Base-by-base conservation (phyloP, 495 filamentous ascomycete species). In the Penicillium goetzii region DNA sequence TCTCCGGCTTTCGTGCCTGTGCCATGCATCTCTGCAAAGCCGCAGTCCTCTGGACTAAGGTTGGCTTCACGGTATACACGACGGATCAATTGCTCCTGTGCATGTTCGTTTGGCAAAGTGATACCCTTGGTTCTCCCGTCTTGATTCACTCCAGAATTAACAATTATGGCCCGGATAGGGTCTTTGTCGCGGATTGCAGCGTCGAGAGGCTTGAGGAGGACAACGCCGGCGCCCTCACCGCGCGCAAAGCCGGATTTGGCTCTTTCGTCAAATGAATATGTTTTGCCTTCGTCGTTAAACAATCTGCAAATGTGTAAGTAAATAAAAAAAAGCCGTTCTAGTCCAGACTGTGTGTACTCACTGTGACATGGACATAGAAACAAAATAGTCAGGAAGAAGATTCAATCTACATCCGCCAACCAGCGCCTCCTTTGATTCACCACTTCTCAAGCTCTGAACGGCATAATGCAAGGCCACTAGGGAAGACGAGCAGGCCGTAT, bases 321-420 rank as follows among this genome's bases (percentile, higher is more conserved):
- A 43, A 8, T n/a, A 43, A n/a, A n/a, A n/a, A n/a, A n/a, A n/a
- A n/a, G n/a, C n/a, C n/a, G n/a, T 43, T 47, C 21, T 3, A 47
- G 23, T 8, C 28, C 15, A 53, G 30, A 4, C n/a, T 34, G 28
- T 15, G 25, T 40, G 15, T 26, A 67, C 68, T 62, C 26, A 76
- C 74, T 72, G 61, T 21, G 77, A 40, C 11, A 72, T 77, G 52
- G 66, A 66, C 52, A 68, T 55, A 3, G 14, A 19, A 11, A 76
- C 57, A 34, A 47, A 74, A 21, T 15, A 56, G 2, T 53, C 32
- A 0, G 49, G 49, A 52, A 28, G 23, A 1, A 87, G 75, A 54
- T 86, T 87, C 14, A 90, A 68, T 64, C 84, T 81, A 54, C 80
- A 83, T 3, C 83, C 85, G n/a, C 81, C 85, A 32, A 87, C 84